Evolutionary conservation across 2,329 filamentous ascomycete species (phyloP), one percentile per base, ranked within the genome.

Genomic region (Penicillium crustosum): DNA sequence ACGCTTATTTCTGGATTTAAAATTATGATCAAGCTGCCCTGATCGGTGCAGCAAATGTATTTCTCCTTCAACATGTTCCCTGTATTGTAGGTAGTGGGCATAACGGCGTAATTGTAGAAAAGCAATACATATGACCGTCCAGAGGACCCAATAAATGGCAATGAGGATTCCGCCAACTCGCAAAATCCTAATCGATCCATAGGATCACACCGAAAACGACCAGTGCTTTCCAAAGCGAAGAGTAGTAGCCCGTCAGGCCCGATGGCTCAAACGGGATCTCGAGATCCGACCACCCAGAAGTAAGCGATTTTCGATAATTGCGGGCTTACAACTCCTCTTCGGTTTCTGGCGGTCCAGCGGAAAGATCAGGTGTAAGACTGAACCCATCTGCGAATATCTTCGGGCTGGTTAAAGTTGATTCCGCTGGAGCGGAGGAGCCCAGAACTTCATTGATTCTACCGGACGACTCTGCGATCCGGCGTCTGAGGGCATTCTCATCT

Each of bases 391-490:
- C 65, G 45, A 70, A 66, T 23, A 62, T 53, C 21, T 38, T 54
- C 3, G 54, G 23, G 15, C 12, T 60, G 8, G 56, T 33, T 10
- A 43, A 53, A 13, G 51, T 25, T 38, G 60, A 50, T 43, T 66
- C 55, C 27, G 53, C 39, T 21, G 61, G 65, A 41, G 59, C 43
- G 31, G 57, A 54, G 52, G 61, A 60, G 21, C 69, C 71, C 33
- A 76, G 59, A 25, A 72, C 65, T 53, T 76, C 75, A 43, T 70
- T 74, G 52, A 79, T 76, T 9, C 74, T 70, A 29, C 66, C 65
- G 3, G 76, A 73, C 15, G 77, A 61, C 13, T 71, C 73, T 6
- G 75, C 76, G 41, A 79, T 72, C 36, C 78, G 70, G 56, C 71
- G 72, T 41, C 75, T 70, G 48, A 79, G 62, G 7, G 73, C 69